These are phyloP conservation scores for Cyclostephanos tholiformis DNA, from an alignment of 108 stramenopile genomes.

Conservation along the genomic window DNA sequence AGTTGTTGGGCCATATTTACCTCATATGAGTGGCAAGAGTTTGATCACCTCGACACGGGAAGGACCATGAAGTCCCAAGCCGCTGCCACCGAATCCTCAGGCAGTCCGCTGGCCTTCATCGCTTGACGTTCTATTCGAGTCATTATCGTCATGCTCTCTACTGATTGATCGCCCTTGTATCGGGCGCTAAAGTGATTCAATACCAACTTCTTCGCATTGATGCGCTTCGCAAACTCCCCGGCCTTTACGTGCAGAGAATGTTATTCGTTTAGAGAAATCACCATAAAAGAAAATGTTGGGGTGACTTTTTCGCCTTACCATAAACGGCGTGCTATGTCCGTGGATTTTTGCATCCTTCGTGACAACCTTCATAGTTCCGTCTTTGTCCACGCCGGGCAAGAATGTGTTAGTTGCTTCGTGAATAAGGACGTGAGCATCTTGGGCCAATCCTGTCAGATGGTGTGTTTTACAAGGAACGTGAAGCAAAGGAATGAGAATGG, in stretches of 20 bases:
- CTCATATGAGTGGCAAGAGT: too few relatives aligned
- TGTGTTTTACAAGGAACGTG: not conserved
- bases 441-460: constrained; percentile 51
- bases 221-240: constrained; percentile 69
- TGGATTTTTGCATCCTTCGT: constrained; percentile 77
- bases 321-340: constrained; percentile 85
- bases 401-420: constrained; percentile 93
- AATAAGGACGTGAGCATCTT: constrained; percentile 80
- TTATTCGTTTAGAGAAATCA: not conserved
- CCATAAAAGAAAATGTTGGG: not conserved
- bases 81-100: constrained; percentile 65
- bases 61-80: constrained; percentile 89
- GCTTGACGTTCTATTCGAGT: constrained; percentile 83
- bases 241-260: constrained; percentile 33
- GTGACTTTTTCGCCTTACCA: constrained; percentile 29
- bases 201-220: constrained; percentile 75
- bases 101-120: constrained; percentile 67
- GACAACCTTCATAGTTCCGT: constrained; percentile 55
- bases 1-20: too few relatives aligned
- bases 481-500: not conserved
- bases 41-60: constrained; percentile 46
- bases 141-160: constrained; percentile 83
- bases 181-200: constrained; percentile 86
- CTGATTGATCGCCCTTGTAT: constrained; percentile 78
- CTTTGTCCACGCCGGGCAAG: constrained; percentile 71